Base-by-base conservation (phyloP, 2,329 filamentous ascomycete species). In the Cercospora sp. region DNA sequence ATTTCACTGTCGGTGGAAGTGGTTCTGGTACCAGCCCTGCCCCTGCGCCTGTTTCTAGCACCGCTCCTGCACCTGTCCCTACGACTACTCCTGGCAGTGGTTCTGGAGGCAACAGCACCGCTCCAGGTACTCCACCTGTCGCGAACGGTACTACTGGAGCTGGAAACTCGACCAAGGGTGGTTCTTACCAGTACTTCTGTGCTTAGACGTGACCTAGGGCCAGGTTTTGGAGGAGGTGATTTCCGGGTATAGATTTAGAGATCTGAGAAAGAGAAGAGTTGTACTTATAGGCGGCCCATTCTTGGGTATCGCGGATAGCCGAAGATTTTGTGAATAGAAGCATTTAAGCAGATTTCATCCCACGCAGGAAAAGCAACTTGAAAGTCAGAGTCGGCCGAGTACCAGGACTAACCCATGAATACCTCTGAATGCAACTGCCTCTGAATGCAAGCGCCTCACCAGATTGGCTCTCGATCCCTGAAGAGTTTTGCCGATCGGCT, bases 1-100 rank as follows among this genome's bases (percentile, higher is more conserved):
- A 90, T 74, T 89, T 90, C 75, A 82, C 77, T 51, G 77, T 84
- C 66, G 76, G 51, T 20, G 64, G 57, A 28, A 55, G 48, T 26
- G 48, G 23, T 28, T 55, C 48, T 30, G 48, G 48, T 16, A 42
- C 36, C 3, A 42, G 36, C 36, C 36, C 36, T 5, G 36, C 36
- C n/a, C 36, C 36, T n/a, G 36, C 36, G 8, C 36, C 33, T 13
- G 12, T 13, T 36, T 13, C 33, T 36, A 36, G 12, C 12, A 36
- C 33, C 4, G 36, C 36, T 42, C 36, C 36, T 42, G 36, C 36
- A 3, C 36, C 36, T 42, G 36, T 42, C 16, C 48, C 48, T 53
- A 13, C 20, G 18, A 20, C 48, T n/a, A 28, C 48, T 26, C 48
- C 48, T 13, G 48, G 48, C 23, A 28, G 13, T 28, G 48, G 48